phyloP scores from a whole-genome alignment of 106 monocot genomes.

The Apostasia shenzhenica region DNA sequence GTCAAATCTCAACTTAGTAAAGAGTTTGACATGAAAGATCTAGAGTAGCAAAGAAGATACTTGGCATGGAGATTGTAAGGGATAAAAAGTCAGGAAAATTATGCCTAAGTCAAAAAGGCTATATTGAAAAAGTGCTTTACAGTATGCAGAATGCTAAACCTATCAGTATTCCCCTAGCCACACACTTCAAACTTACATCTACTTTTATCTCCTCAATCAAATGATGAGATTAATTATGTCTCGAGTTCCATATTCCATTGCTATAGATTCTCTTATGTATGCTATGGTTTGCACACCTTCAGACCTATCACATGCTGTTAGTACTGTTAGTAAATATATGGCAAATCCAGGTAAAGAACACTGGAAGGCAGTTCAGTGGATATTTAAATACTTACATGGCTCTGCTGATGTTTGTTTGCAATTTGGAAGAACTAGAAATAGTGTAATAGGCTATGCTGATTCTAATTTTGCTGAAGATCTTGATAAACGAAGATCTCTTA shows the following conservation, averaged over 20 bases:
- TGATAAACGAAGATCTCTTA: not conserved
- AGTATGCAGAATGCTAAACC: not conserved
- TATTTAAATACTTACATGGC: not conserved
- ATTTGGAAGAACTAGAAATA: not conserved
- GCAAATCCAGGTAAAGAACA: not conserved
- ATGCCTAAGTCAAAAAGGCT: not conserved
- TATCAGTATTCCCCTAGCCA: not conserved
- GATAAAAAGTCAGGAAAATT: not conserved
- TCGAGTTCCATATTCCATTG: not conserved
- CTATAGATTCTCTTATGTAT: not conserved
- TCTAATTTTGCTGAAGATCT: not conserved
- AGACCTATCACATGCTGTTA: not conserved
- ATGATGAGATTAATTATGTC: not conserved
- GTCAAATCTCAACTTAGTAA: not conserved
- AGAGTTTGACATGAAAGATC: not conserved
- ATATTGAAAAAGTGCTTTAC: not conserved
- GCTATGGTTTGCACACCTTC: not conserved
- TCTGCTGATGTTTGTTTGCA: not conserved
- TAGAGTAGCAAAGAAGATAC: not conserved
- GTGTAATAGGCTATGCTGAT: not conserved
- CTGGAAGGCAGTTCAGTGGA: not conserved
- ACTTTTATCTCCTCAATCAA: not conserved
- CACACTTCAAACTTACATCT: not conserved
- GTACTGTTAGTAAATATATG: not conserved
- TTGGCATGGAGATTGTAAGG: not conserved